Base-by-base conservation (phyloP, 352 stramenopile species). In the Phytophthora vignae region DNA sequence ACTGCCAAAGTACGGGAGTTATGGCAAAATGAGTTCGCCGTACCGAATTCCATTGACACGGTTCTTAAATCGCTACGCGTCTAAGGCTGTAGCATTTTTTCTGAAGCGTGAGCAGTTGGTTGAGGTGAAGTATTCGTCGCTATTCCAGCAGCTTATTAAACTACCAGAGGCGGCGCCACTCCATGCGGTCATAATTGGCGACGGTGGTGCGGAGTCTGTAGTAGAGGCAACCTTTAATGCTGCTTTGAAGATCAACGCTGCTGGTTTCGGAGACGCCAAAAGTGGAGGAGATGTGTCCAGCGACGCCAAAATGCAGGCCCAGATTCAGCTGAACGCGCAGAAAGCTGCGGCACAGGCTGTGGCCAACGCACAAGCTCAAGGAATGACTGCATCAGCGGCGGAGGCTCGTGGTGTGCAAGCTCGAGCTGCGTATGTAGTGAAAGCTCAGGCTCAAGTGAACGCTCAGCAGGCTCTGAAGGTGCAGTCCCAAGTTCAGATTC, bases 91-190 rank as follows among this genome's bases (percentile, higher is more conserved):
- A 38, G 78, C 94, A 21, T 96, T 90, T 67, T 98, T 98, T 65
- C 58, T 98, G 7, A 96, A 96, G 62, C 84, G 83, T 7, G 86
- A 97, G 9, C 85, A 91, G 36, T 73, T 98, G 56, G 76, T 90
- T 12, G 85, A 97, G 59, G 68, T 88, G 21, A 89, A 96, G 50
- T 98, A 98, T 61, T 97, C 88, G 55, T 94, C 93, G 56, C 87
- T 99, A 5, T 99, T 99, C 65, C 91, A 97, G 69, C 90, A 98
- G 59, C 73, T 99, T 17, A 73, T 99, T 38, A 97, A 97, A 62
- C 66, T 98, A 5, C 87, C 97, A 3, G 91, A 98, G 62, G 94
- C 96, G 1, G 77, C 74, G 21, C 80, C 86, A 48, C 76, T 99
- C 33, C 88, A 96, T 31, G 82, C 90, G 56, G 90, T 98, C 60